Percentiles rank a stretch among this genome's conserved stretches.
Conservation (phyloP, 108 stramenopile genomes). For the Cylindrotheca fusiformis region DNA sequence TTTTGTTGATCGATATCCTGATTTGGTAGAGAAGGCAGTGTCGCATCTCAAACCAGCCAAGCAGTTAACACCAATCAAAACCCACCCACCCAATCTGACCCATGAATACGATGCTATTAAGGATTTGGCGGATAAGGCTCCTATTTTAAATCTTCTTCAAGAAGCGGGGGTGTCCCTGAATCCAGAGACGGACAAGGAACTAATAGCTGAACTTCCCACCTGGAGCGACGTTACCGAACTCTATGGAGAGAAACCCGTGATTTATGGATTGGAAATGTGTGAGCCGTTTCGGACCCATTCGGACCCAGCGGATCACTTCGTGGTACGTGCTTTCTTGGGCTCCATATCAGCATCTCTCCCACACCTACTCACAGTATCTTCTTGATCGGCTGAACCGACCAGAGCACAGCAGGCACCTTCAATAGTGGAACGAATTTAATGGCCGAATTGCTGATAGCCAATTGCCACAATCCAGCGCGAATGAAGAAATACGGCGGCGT, state of each 20-base stretch:
- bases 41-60: neutral
- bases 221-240: slow-evolving; percentile 39
- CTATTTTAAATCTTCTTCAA: slow-evolving; percentile 20
- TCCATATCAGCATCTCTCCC: no score
- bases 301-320: slow-evolving; percentile 35
- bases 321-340: neutral
- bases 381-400: neutral
- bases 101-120: neutral
- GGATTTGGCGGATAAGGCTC: slow-evolving; percentile 2
- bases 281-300: slow-evolving; percentile 29
- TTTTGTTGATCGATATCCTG: slow-evolving; percentile 10
- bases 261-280: slow-evolving; percentile 41
- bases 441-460: slow-evolving; percentile 54
- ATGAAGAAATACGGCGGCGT: slow-evolving; percentile 35
- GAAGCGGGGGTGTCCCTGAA: slow-evolving; percentile 19
- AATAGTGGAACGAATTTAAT: slow-evolving; percentile 84
- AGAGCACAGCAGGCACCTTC: slow-evolving; percentile 63
- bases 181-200: slow-evolving; percentile 19
- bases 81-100: neutral
- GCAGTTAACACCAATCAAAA: neutral
- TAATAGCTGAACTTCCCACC: slow-evolving; percentile 25
- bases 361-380: no score
- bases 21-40: neutral
- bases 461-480: slow-evolving; percentile 50
- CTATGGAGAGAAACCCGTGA: slow-evolving; percentile 42